Evolutionary conservation across 2,329 filamentous ascomycete genomes (phyloP), one percentile per base, ranked within the genome.

Genomic region (Alternaria arbusti): DNA sequence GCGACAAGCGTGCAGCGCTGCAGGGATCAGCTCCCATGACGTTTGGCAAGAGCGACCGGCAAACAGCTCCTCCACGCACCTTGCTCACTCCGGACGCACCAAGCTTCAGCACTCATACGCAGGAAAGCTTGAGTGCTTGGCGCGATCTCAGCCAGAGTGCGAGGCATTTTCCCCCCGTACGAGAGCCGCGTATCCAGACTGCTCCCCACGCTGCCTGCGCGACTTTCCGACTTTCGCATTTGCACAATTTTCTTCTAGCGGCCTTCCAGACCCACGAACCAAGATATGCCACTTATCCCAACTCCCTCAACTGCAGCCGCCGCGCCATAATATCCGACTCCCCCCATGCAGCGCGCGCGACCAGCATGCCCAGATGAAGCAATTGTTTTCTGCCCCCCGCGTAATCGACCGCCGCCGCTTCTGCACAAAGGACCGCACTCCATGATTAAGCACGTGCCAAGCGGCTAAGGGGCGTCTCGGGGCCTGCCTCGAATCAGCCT

Each of bases 211-310:
- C 36, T 40, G 36, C 56, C 49, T 60, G 63, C 61, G 57, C 58
- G 54, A 59, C 56, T 68, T 67, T 40, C 36, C 36, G 36, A 17
- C 36, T 17, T 65, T 65, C 15, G 40, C 61, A 26, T 49, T 28
- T 63, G 54, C 62, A 59, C 67, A 69, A 67, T 67, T 68, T 69
- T 67, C 64, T 64, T 58, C 64, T 66, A 66, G 64, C 64, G 54
- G 61, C 57, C 54, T 57, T 64, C 57, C 54, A 56, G 67, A 64
- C 67, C 65, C 67, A 68, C 67, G 65, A 58, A 22, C 47, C 44
- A 20, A 43, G 15, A 59, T 20, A 46, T 32, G 54, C 30, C 43
- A 30, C 45, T 46, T 46, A 49, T 54, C n/a, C 58, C 59, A 49
- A 44, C 56, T 22, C 23, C 57, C 47, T 57, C 43, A 26, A 36